These are phyloP conservation scores for Ustilago nuda DNA, from an alignment of 1,284 basidiomycete genomes.

Conservation along the genomic window DNA sequence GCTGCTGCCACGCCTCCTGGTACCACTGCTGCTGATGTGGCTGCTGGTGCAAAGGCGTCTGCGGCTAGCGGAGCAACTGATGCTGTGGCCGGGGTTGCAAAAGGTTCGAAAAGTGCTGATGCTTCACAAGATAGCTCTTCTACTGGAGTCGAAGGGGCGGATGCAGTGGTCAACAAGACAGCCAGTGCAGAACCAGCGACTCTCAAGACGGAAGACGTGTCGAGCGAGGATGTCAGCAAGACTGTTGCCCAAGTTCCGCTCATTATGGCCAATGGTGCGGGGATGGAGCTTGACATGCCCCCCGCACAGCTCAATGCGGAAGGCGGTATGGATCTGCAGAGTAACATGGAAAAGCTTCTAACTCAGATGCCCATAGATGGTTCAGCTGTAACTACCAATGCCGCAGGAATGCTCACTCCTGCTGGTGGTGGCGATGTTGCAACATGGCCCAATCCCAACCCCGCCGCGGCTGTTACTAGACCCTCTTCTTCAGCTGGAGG, in stretches of 20 bases:
- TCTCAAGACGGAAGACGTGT: slow-evolving; percentile 24
- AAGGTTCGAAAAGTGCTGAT: not conserved
- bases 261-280: slow-evolving; percentile 22
- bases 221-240: slow-evolving; percentile 3
- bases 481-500: slow-evolving; percentile 18
- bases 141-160: not conserved
- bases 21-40: not conserved
- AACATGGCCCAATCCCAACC: slow-evolving; percentile 18
- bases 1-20: slow-evolving; percentile 32
- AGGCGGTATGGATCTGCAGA: slow-evolving; percentile 18
- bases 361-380: slow-evolving; percentile 28
- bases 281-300: slow-evolving; percentile 31
- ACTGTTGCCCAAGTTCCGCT: slow-evolving; percentile 18
- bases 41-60: not conserved
- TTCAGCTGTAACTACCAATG: slow-evolving; percentile 3
- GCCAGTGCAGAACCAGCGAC: not conserved
- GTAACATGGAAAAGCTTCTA: slow-evolving; percentile 40
- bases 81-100: not conserved
- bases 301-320: slow-evolving; percentile 21
- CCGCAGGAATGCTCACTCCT: slow-evolving; percentile 26
- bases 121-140: slow-evolving; percentile 1
- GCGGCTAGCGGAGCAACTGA: not conserved
- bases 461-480: slow-evolving; percentile 1
- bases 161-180: not conserved
- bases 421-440: slow-evolving; percentile 9